Evolutionary conservation across 345 rosid species (phyloP).

Genomic region (Populus tremula): DNA sequence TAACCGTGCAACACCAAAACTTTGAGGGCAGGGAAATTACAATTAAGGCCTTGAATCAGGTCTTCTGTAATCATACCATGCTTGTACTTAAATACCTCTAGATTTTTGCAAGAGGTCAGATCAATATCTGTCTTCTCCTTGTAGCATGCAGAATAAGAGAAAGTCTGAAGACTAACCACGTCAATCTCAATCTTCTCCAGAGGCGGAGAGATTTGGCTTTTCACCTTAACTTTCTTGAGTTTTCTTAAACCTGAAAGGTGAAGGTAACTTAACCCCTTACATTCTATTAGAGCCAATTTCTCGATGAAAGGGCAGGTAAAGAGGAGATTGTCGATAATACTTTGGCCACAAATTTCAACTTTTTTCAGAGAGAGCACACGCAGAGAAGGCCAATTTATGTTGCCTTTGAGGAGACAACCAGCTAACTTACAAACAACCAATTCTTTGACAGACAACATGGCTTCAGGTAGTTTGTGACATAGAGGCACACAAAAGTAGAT

Average conservation of each 20-base stretch:
- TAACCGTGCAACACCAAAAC: background rate
- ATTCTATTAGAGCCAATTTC: background rate
- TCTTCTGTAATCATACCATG: background rate
- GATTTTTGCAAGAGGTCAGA: background rate
- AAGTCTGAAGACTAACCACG: background rate
- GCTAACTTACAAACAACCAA: background rate
- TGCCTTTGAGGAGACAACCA: background rate
- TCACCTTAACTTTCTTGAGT: background rate
- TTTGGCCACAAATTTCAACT: background rate
- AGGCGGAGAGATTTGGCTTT: background rate
- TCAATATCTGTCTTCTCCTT: background rate
- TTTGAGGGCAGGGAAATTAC: background rate
- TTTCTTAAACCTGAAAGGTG: background rate
- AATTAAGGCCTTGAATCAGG: background rate
- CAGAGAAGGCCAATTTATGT: background rate
- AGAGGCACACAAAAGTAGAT: background rate
- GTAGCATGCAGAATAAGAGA: background rate
- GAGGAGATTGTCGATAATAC: background rate
- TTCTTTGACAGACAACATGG: background rate
- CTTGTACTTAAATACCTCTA: background rate
- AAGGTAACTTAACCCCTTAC: background rate
- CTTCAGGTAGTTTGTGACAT: background rate
- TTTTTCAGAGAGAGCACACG: background rate
- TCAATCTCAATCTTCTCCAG: background rate
- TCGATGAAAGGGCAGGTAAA: background rate